Conservation (phyloP, 768 basidiomycete genomes). For the Boletellus ananas region DNA sequence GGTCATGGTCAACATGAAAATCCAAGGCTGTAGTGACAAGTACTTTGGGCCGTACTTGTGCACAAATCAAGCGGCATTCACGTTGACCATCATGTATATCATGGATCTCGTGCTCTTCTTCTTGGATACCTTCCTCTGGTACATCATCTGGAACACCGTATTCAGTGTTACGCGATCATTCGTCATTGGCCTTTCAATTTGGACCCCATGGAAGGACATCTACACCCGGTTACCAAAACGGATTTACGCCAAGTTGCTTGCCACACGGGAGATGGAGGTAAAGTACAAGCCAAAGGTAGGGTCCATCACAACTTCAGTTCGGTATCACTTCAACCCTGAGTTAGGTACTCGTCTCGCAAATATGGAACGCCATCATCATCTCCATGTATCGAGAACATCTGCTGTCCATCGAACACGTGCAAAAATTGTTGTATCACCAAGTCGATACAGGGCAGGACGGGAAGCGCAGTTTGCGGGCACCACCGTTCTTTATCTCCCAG, state of each 20-base stretch:
- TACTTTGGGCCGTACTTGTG: slow-evolving; percentile 83
- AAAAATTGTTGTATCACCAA: slow-evolving; percentile 96
- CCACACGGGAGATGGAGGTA: slow-evolving; percentile 93
- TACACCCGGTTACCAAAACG: slow-evolving; percentile 94
- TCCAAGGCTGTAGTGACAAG: slow-evolving; percentile 86
- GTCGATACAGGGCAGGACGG: slow-evolving; percentile 82
- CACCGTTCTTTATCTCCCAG: slow-evolving; percentile 98
- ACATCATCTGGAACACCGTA: slow-evolving; percentile 98
- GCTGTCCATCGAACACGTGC: slow-evolving; percentile 98
- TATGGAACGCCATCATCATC: slow-evolving; percentile 99
- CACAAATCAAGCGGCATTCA: slow-evolving; percentile 90
- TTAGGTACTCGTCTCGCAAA: slow-evolving; percentile 94
- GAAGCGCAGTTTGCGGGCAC: slow-evolving; percentile 87
- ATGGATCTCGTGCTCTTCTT: slow-evolving; percentile 98
- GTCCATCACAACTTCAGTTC: not conserved
- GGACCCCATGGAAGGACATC: slow-evolving; percentile 99
- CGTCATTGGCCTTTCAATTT: slow-evolving; percentile 88
- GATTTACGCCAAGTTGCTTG: slow-evolving; percentile 92
- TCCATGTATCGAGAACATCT: slow-evolving; percentile 99
- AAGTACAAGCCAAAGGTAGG: slow-evolving; percentile 99
- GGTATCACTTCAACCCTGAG: not conserved
- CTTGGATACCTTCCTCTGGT: slow-evolving; percentile 99
- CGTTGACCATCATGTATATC: slow-evolving; percentile 95
- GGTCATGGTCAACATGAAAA: slow-evolving; percentile 96
- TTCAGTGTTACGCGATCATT: slow-evolving; percentile 88